Evolutionary conservation across 2,329 filamentous ascomycete species (phyloP), one percentile per base, ranked within the genome.

Genomic region (Diaporthe vexans): DNA sequence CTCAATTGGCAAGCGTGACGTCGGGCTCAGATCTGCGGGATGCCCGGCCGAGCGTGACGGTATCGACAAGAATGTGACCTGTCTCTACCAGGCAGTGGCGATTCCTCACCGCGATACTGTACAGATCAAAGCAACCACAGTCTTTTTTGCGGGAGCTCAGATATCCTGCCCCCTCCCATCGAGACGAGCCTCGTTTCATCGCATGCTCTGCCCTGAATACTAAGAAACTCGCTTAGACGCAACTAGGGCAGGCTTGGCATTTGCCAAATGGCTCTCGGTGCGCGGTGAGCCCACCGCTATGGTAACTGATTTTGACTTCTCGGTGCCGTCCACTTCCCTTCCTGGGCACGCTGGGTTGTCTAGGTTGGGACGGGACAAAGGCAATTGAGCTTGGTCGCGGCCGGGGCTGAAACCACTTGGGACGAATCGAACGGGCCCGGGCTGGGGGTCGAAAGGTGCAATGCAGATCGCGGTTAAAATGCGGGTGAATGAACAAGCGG

Each of bases 111-210:
- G 21, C 63, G 2, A 48, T 54, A 29, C 59, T 63, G 59, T 63
- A 33, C 43, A 11, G 7, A 29, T 26, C 33, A 37, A 26, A 26
- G 15, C 33, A 19, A 29, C 21, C 13, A 10, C 63, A 33, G 9
- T 13, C 17, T 17, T 10, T 37, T 37, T 17, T 19, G 40, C 13
- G 63, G 33, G 37, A 73, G 43, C 52, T 70, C 63, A 73, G 33
- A 58, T 58, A 56, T 17, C 24, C 37, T 21, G 52, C 10, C 29
- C 33, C 63, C 46, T 71, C 52, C 65, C 19, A 43, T 73, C 43
- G 65, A 69, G 72, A 73, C 65, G 72, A 48, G 57, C 46, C 43
- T n/a, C 21, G 54, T 71, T 73, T 73, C 65, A 71, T 73, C 71
- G 48, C 56, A 43, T 35, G 57, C 24, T 71, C 54, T 71, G 54